Base-by-base conservation (phyloP, 2,329 filamentous ascomycete species). In the Claviceps arundinis region DNA sequence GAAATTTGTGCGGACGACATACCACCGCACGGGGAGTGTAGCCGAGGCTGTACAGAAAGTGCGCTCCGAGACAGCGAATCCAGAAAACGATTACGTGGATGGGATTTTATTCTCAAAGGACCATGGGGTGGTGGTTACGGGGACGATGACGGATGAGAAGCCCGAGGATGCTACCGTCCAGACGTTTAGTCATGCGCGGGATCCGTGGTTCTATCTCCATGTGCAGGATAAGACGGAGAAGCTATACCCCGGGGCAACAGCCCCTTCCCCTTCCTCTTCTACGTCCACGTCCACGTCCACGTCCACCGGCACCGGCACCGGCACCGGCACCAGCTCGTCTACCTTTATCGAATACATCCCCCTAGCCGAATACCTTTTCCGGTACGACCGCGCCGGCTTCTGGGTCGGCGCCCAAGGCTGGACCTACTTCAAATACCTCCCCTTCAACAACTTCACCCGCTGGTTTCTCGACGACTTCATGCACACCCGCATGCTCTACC, bases 181-280 rank as follows among this genome's bases (percentile, higher is more conserved):
- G 73, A 81, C 74, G 6, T 77, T 81, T 47, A 76, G 71, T 60
- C 69, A 74, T 34, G 72, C 81, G 4, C 71, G 72, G 58, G 85
- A 90, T 61, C 82, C 84, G 1, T 89, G 86, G 86, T 88, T 82
- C 65, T 89, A 88, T 62, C 71, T 89, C 54, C 85, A 89, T 62
- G 85, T 78, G 17, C 69, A 77, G 59, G 69, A 77, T 41, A 63
- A 63, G 54, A 76, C 70, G 14, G 47, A 62, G 54, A 14, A 51
- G 54, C 49, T 58, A 24, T 6, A n/a, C 5, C 16, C 43, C 5
- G 14, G 41, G 24, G 17, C 41, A 19, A 13, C 8, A 42, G 41
- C 17, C 1, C 22, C 54, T 4, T 37, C 48, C 45, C 55, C 50
- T 52, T 60, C 11, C 40, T 24, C 24, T 24, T 24, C 24, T 22